Percentiles rank a stretch among this genome's conserved stretches.
Conservation (phyloP, 192 early-diverging fungal genomes). For the Linnemannia exigua region DNA sequence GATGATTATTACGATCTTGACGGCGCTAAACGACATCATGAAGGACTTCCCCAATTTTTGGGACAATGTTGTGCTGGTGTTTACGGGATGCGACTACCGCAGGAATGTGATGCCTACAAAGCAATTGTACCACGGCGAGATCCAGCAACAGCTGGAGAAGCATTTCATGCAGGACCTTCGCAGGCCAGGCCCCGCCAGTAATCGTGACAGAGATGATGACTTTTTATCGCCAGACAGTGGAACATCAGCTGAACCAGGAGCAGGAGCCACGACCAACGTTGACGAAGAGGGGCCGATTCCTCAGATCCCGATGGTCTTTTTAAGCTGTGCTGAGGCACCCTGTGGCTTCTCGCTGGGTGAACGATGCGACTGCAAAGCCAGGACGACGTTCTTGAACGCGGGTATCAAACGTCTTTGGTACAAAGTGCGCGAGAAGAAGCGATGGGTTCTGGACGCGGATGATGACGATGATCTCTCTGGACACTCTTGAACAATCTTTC, state of each 20-base stretch:
- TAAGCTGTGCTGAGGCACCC: constrained; percentile 39
- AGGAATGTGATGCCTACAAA: constrained; percentile 54
- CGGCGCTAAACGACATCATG: constrained; percentile 53
- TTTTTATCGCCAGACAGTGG: neutral
- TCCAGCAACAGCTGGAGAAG: constrained; percentile 43
- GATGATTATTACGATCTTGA: constrained; percentile 49
- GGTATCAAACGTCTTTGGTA: constrained; percentile 55
- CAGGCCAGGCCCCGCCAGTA: neutral
- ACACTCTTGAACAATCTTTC: constrained; percentile 8
- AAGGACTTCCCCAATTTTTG: constrained; percentile 53
- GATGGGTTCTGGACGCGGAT: constrained; percentile 46
- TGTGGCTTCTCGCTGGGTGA: constrained; percentile 51
- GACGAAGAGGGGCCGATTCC: neutral
- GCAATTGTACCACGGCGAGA: constrained; percentile 48
- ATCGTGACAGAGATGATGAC: neutral
- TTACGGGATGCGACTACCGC: constrained; percentile 54
- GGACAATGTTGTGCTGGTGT: constrained; percentile 51
- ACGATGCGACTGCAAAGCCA: constrained; percentile 47
- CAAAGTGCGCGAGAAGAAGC: constrained; percentile 33
- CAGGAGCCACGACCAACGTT: neutral
- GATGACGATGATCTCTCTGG: constrained; percentile 31
- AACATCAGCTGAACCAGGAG: neutral
- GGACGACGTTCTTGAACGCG: constrained; percentile 50
- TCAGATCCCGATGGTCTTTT: constrained; percentile 39
- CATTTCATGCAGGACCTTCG: constrained; percentile 34